phyloP scores from a whole-genome alignment of 2,329 filamentous ascomycete genomes.

The Diaporthe destruens region DNA sequence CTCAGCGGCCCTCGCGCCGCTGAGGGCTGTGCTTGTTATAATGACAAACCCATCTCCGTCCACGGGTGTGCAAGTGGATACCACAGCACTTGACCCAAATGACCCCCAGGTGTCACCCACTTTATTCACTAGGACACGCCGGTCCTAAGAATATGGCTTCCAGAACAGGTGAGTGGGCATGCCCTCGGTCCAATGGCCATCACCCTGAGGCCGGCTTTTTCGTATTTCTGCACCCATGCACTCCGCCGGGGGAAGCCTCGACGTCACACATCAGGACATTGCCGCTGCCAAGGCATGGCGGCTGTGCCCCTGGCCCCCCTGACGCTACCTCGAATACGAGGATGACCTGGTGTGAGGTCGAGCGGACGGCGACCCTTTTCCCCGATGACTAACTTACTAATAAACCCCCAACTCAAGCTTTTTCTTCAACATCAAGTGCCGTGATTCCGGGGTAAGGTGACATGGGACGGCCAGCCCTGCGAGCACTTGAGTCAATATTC shows the following conservation, averaged over 20 bases:
- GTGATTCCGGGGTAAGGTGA: constrained; percentile 21
- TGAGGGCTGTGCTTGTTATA: neutral
- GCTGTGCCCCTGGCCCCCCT: constrained; percentile 4
- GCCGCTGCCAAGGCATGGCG: constrained; percentile 26
- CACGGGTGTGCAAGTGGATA: constrained; percentile 11
- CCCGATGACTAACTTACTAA: neutral
- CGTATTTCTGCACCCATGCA: constrained; percentile 27
- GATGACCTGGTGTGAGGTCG: constrained; percentile 17
- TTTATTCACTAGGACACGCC: constrained; percentile 12
- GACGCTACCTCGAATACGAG: constrained; percentile 27
- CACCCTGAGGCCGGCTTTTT: neutral
- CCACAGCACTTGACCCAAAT: constrained; percentile 1
- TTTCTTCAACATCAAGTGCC: constrained; percentile 8
- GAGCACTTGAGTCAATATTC: constrained; percentile 14
- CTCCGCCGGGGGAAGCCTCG: constrained; percentile 15
- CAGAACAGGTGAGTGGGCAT: constrained; percentile 26
- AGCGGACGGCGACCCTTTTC: constrained; percentile 5
- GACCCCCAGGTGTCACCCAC: constrained; percentile 13
- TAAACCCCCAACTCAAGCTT: constrained; percentile 9
- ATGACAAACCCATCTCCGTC: neutral
- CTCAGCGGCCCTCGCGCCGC: too few species aligned
- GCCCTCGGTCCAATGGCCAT: constrained; percentile 3
- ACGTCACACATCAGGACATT: constrained; percentile 27
- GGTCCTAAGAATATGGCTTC: constrained; percentile 27
- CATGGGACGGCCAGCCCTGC: neutral